Base-by-base conservation (phyloP, 805 yeast genomes). In the Priceomyces haplophilus region DNA sequence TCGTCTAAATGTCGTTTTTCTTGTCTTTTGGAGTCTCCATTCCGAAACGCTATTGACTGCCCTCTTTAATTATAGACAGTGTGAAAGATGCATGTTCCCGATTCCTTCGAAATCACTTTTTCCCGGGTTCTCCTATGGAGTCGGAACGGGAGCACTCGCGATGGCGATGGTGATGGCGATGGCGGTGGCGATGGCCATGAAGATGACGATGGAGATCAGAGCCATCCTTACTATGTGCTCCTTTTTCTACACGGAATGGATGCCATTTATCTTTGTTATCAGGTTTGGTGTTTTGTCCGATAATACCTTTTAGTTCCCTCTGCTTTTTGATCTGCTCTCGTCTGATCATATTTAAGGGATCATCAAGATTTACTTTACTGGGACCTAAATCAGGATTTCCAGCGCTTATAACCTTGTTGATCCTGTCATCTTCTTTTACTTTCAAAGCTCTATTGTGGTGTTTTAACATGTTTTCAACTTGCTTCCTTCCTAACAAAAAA, bases 381-480 rank as follows among this genome's bases (percentile, higher is more conserved):
- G 31, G 15, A 7, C 16, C 8, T 7, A 16, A 19, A 11, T 12
- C 36, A 10, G 23, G 24, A 34, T 34, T 27, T 52, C 68, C 62
- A 29, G 47, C 49, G 11, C 47, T 45, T 4, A 62, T 47, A 35
- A 55, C 58, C 36, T 47, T 52, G 38, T 61, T 60, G 24, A 64
- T 50, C 33, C 62, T 45, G 33, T 58, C 56, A 6, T 42, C 41
- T 21, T 40, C 45, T 27, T 34, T 38, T n/a, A 58, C 62, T 48
- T 72, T 75, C 13, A 79, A 60, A 8, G 75, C 58, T 47, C 71
- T 69, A 54, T 68, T 74, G 1, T 88, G 87, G 24, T 21, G n/a
- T 31, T 76, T 53, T 10, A 83, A 56, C 50, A 77, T 68, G 44
- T 72, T 82, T 45, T 80, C 83, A n/a, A 69, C 66, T 37, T 65